Evolutionary conservation across 768 basidiomycete genomes (phyloP), one percentile per base, ranked within the genome.

Genomic region (Pisolithus tinctorius): DNA sequence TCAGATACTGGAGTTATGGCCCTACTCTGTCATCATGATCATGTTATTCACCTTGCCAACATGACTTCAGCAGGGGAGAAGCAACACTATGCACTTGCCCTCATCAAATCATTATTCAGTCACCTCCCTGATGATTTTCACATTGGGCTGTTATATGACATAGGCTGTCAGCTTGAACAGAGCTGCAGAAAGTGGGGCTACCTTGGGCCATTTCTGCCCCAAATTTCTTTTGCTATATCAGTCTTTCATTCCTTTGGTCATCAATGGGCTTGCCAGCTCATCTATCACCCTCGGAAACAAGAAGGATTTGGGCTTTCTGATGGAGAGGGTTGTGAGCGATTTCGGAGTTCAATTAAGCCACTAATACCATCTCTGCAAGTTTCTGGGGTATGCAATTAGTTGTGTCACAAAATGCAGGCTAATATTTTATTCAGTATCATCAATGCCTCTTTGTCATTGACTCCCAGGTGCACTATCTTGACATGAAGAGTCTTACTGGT

Each of bases 221-320:
- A 58, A 20, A 54, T 71, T 13, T 13, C 41, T 0, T 69, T 66
- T 41, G 60, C 58, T 1, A 63, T 68, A 2, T 64, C 67, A 3
- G 66, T 63, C 0, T 68, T 72, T 63, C 70, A 72, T 55, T 68
- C 66, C 0, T 70, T 61, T 47, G 66, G 61, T 1, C 69, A 71
- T 39, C 58, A 69, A 37, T 69, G 69, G 67, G 40, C 59, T 1
- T 69, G 69, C 49, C 69, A 70, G 39, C 48, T 74, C 0, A 40
- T 62, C 0, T 72, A 70, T 50, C 70, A 70, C 48, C 73, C 72
- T 3, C 55, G 69, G 9, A 48, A 71, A 17, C 25, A 49, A 3
- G 36, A 51, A 20, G 62, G 60, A 9, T 59, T 65, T 37, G 60
- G 66, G 0, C 47, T 63, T 4, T 53, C 59, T 10, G 63, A 67